phyloP scores from a whole-genome alignment of 192 early-diverging fungal genomes.

The Coemansia sp. region DNA sequence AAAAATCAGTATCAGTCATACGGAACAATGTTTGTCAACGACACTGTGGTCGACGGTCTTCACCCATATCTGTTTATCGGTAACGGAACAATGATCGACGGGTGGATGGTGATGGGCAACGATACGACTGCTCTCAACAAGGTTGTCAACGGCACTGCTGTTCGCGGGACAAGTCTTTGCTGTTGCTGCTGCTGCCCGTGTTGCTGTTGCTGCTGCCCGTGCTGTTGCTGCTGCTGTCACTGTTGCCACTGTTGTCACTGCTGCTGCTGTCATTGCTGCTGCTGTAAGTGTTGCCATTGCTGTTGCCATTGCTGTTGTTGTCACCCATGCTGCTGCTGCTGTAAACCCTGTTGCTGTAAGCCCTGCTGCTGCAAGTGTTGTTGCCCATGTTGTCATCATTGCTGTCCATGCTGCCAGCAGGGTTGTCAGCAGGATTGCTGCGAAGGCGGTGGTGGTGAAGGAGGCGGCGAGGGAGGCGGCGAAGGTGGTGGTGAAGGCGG shows the following conservation, averaged over 20 bases:
- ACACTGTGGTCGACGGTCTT: slow-evolving; percentile 40
- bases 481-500: slow-evolving; percentile 9
- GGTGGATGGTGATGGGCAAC: slow-evolving; percentile 46
- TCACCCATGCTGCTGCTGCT: slow-evolving; percentile 46
- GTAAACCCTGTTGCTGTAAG: slow-evolving; percentile 43
- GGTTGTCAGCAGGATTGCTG: slow-evolving; percentile 14
- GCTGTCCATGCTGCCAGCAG: slow-evolving; percentile 11
- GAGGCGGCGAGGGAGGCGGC: slow-evolving; percentile 9
- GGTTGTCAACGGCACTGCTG: slow-evolving; percentile 34
- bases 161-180: slow-evolving; percentile 30
- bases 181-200: slow-evolving; percentile 28
- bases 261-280: slow-evolving; percentile 29
- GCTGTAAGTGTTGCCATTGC: slow-evolving; percentile 46
- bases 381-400: slow-evolving; percentile 23
- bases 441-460: slow-evolving; percentile 7
- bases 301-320: slow-evolving; percentile 50
- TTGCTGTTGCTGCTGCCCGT: slow-evolving; percentile 24
- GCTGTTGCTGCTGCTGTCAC: slow-evolving; percentile 27
- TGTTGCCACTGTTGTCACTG: slow-evolving; percentile 30
- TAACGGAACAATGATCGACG: slow-evolving; percentile 45
- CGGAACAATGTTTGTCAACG: slow-evolving; percentile 52
- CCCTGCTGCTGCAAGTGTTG: slow-evolving; percentile 27
- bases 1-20: slow-evolving; percentile 36
- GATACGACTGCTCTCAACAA: slow-evolving; percentile 39
- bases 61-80: slow-evolving; percentile 45